phyloP scores from a whole-genome alignment of 345 rosid species.

The Eucalyptus guilfoylei region DNA sequence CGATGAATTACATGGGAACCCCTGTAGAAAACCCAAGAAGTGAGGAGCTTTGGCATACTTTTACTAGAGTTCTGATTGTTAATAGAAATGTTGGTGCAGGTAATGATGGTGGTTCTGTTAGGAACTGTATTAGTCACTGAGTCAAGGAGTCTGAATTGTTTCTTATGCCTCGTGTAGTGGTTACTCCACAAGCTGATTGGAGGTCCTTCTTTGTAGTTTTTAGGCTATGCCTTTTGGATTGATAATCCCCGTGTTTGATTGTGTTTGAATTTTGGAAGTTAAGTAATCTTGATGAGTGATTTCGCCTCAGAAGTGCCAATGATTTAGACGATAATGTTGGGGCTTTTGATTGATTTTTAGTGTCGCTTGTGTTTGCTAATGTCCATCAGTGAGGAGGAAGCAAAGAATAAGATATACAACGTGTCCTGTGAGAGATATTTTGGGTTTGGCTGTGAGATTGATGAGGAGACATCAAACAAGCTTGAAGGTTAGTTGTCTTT shows the following conservation, averaged over 20 bases:
- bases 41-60: not conserved
- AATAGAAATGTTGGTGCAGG: not conserved
- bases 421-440: slow-evolving; percentile 95
- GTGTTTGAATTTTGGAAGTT: not conserved
- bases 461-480: slow-evolving; percentile 90
- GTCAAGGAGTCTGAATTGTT: not conserved
- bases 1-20: not conserved
- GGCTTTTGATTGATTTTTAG: not conserved
- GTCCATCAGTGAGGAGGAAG: slow-evolving; percentile 69
- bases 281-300: not conserved
- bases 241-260: not conserved
- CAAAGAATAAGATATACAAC: slow-evolving; percentile 82
- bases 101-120: not conserved
- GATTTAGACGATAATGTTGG: not conserved
- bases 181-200: not conserved
- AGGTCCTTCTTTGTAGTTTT: not conserved
- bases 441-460: slow-evolving; percentile 94
- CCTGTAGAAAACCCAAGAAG: not conserved
- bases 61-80: not conserved
- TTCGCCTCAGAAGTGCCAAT: not conserved
- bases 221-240: not conserved
- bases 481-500: slow-evolving; percentile 49
- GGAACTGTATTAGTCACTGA: not conserved
- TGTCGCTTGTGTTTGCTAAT: not conserved
- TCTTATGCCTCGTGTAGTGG: not conserved